phyloP scores from a whole-genome alignment of 371 early-diverging fungal genomes.

The Actinomortierella ambigua region DNA sequence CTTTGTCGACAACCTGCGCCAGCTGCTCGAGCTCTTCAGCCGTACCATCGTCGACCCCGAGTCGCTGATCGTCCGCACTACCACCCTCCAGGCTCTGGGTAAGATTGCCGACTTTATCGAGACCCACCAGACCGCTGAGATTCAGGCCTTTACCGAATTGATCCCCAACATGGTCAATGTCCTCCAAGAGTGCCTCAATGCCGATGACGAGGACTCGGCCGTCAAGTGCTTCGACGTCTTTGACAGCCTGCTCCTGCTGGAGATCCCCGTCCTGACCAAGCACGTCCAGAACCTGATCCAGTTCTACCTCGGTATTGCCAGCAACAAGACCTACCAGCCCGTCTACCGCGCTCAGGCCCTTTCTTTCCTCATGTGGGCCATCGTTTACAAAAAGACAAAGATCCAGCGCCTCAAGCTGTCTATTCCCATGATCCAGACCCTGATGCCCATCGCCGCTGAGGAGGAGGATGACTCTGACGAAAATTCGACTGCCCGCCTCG shows the following conservation, averaged over 20 bases:
- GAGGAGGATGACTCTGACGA: constrained; percentile 86
- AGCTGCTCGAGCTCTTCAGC: constrained; percentile 74
- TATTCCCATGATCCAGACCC: constrained; percentile 69
- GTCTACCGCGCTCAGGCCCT: constrained; percentile 80
- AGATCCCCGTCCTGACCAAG: constrained; percentile 77
- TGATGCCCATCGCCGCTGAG: constrained; percentile 87
- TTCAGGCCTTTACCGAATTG: constrained; percentile 72
- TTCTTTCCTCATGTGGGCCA: constrained; percentile 85
- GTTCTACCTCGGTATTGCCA: constrained; percentile 75
- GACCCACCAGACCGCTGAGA: constrained; percentile 64
- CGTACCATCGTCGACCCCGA: constrained; percentile 85
- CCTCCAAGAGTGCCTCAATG: constrained; percentile 72
- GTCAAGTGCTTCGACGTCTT: constrained; percentile 84
- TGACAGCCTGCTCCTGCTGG: constrained; percentile 76
- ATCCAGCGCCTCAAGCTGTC: constrained; percentile 83
- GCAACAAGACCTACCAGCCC: constrained; percentile 68
- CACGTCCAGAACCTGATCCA: constrained; percentile 80
- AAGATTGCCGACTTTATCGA: constrained; percentile 88
- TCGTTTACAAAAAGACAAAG: constrained; percentile 81
- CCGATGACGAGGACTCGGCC: constrained; percentile 75
- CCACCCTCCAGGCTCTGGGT: constrained; percentile 83
- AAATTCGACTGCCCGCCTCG: constrained; percentile 79
- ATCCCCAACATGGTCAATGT: constrained; percentile 87
- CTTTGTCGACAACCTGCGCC: constrained; percentile 65
- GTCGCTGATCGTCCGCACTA: constrained; percentile 76